Conservation (phyloP, 768 basidiomycete species). For the Boletellus emodensis region DNA sequence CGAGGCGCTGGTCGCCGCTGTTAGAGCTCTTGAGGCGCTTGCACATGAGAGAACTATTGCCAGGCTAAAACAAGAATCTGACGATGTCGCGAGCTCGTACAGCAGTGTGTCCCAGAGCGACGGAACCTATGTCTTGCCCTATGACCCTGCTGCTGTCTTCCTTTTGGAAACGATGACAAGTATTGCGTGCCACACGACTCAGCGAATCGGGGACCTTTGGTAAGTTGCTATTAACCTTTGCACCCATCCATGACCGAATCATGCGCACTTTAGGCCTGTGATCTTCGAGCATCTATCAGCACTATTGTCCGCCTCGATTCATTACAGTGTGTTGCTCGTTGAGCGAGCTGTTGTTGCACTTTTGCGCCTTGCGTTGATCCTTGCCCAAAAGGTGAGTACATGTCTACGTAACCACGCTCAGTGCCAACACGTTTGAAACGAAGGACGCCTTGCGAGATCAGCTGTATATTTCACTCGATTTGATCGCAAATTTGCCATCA, state of each 20-base stretch:
- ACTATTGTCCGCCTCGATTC: slow-evolving; percentile 67
- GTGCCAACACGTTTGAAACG: slow-evolving; percentile 1
- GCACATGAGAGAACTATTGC: slow-evolving; percentile 89
- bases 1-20: slow-evolving; percentile 76
- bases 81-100: slow-evolving; percentile 45
- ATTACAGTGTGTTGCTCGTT: slow-evolving; percentile 87
- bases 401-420: background rate
- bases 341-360: slow-evolving; percentile 92
- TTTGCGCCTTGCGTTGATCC: slow-evolving; percentile 75
- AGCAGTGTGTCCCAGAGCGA: slow-evolving; percentile 37
- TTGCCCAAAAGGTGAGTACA: slow-evolving; percentile 67
- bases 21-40: slow-evolving; percentile 83
- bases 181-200: slow-evolving; percentile 70
- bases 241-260: slow-evolving; percentile 1
- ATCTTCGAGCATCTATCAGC: slow-evolving; percentile 91
- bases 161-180: slow-evolving; percentile 94
- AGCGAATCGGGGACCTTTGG: slow-evolving; percentile 88
- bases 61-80: slow-evolving; percentile 63
- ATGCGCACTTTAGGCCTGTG: slow-evolving; percentile 62
- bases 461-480: slow-evolving; percentile 89
- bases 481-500: slow-evolving; percentile 76
- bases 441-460: slow-evolving; percentile 87
- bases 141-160: slow-evolving; percentile 94
- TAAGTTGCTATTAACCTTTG: slow-evolving; percentile 31
- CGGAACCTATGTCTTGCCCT: slow-evolving; percentile 61